These are phyloP conservation scores for Vigna trinervia DNA, from an alignment of 306 rosid genomes.

Conservation along the genomic window DNA sequence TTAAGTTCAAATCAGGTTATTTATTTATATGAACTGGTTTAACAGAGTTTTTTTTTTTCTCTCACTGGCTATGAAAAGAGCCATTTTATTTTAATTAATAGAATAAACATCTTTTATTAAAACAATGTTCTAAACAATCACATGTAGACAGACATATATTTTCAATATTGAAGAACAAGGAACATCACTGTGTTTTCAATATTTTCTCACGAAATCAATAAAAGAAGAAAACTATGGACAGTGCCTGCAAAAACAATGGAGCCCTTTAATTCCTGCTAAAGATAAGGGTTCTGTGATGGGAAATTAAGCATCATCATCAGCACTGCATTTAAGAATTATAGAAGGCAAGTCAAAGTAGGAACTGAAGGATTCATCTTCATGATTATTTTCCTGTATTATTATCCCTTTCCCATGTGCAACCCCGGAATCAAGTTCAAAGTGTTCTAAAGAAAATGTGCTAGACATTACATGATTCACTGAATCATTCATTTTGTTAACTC, in stretches of 20 bases:
- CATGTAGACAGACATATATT: neutral
- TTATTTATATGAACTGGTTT: too few relatives aligned
- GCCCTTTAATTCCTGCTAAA: neutral
- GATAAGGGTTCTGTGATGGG: constrained; percentile 50
- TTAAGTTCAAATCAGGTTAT: too few relatives aligned
- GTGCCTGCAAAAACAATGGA: neutral
- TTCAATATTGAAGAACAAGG: neutral
- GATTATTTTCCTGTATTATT: constrained; percentile 41
- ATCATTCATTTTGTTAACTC: constrained; percentile 44
- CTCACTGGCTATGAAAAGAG: too few relatives aligned
- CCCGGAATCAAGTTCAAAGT: constrained; percentile 71
- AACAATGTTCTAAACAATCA: neutral
- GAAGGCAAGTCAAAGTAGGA: constrained; percentile 82
- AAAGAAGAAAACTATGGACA: neutral
- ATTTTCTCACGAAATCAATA: neutral
- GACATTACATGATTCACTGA: constrained; percentile 53
- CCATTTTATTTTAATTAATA: too few relatives aligned
- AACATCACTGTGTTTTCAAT: neutral
- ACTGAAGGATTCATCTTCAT: constrained; percentile 59
- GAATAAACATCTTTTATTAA: too few relatives aligned
- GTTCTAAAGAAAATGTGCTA: constrained; percentile 79
- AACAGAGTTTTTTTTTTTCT: too few relatives aligned
- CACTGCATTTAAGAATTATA: constrained; percentile 53
- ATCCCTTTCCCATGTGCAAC: constrained; percentile 52
- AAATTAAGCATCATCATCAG: constrained; percentile 53